Conservation (phyloP, 2,329 filamentous ascomycete species). For the Colletotrichum somersetense region DNA sequence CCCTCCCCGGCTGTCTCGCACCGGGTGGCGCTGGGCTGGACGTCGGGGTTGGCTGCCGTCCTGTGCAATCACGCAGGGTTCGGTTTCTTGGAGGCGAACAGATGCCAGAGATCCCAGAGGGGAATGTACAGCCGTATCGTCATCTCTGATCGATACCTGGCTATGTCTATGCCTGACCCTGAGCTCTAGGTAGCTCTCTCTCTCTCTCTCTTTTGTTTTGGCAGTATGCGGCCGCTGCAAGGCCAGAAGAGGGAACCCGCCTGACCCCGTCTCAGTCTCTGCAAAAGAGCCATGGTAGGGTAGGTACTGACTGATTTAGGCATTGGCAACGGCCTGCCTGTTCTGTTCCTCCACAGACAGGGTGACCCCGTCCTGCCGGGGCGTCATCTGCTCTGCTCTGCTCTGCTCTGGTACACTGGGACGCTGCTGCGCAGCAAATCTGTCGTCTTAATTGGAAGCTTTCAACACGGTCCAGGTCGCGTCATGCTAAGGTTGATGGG, state of each 20-base stretch:
- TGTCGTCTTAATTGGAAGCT: conserved; percentile 42
- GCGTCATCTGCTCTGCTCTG: conserved; percentile 39
- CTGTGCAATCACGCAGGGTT: conserved; percentile 1
- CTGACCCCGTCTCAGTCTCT: conserved; percentile 35
- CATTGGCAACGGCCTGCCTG: conserved; percentile 28
- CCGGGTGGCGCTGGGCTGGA: background rate
- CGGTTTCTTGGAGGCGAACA: background rate
- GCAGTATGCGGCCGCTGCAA: conserved; percentile 25
- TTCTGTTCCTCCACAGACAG: conserved; percentile 20
- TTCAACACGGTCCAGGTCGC: conserved; percentile 46
- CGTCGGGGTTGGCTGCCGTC: background rate
- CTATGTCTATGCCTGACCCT: background rate
- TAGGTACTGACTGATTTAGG: conserved; percentile 31
- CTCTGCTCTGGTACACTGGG: background rate
- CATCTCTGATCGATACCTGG: background rate
- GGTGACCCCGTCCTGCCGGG: conserved; percentile 46
- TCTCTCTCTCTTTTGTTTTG: background rate
- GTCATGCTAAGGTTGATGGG: conserved; percentile 46
- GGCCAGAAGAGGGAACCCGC: conserved; percentile 26
- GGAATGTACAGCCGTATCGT: conserved; percentile 26
- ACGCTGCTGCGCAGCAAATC: conserved; percentile 18
- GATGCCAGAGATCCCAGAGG: background rate
- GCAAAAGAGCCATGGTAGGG: conserved; percentile 28
- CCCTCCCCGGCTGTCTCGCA: conserved; percentile 9
- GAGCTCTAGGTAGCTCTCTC: background rate